Evolutionary conservation across 164 flowering plant species (phyloP), one percentile per base, ranked within the genome.

Genomic region (Vitis amurensis): DNA sequence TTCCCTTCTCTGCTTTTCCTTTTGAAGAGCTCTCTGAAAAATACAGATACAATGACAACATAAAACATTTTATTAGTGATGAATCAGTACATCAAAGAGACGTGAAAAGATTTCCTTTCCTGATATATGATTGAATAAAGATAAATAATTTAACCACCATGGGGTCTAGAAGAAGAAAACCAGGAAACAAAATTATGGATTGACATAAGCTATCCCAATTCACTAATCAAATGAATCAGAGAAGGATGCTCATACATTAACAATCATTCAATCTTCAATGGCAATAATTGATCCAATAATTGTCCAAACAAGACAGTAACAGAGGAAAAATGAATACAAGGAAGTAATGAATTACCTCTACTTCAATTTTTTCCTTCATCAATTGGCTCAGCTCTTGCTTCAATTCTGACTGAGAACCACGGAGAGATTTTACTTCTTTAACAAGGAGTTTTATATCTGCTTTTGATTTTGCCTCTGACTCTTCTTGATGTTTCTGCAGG

Each of bases 341-440:
- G 17, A 17, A 17, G 50, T 48, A 59, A 16, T 0, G 68, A 44
- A 30, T 44, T 74, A 89, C 99, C 98, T 96, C 97, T 31, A 78
- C 68, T 76, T 88, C 95, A 62, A 87, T 68, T 71, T 89, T 96
- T 78, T 88, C 97, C 73, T 78, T 84, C 75, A 81, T 68, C 67
- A 81, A 14, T 52, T 63, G 73, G 62, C 83, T 51, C 56, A 81
- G 76, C 71, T 84, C 83, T 52, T 77, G 85, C 76, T 81, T 84
- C 78, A 84, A 61, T 64, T 84, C 85, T 60, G 80, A 73, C 49
- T 81, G 81, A 67, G 84, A 75, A 55, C 67, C 74, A 63, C 87
- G 79, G 59, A 84, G 83, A 66, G 83, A 77, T 71, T 84, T 84
- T 11, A 84, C 81, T 73, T 84, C 87, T 70, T 84, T 81, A 57